These are phyloP conservation scores for Rhizopogon vinicolor DNA, from an alignment of 768 basidiomycete genomes.

Conservation along the genomic window DNA sequence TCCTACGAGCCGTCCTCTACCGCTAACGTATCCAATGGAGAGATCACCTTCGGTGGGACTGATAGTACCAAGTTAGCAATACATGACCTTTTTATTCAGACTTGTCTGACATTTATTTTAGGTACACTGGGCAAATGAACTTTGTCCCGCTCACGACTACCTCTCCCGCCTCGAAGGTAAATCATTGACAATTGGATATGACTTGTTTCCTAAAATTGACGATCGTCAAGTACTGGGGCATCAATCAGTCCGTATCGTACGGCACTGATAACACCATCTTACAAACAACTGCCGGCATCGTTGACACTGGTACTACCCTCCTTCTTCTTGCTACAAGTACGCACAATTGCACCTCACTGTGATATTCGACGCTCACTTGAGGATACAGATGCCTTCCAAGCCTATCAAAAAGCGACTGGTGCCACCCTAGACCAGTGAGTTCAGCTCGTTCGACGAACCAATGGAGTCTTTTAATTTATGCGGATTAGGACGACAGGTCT, in stretches of 20 bases:
- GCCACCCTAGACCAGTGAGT: slow-evolving; percentile 45
- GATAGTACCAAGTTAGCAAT: slow-evolving; percentile 36
- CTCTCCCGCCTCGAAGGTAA: slow-evolving; percentile 30
- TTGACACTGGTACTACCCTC: slow-evolving; percentile 46
- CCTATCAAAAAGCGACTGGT: slow-evolving; percentile 50
- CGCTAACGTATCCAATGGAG: slow-evolving; percentile 36
- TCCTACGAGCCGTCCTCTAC: slow-evolving; percentile 41
- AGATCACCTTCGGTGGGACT: slow-evolving; percentile 46
- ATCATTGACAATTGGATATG: neutral
- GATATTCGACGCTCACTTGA: neutral
- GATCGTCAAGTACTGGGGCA: slow-evolving; percentile 34
- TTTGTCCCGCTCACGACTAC: slow-evolving; percentile 36
- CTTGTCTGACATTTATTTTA: neutral
- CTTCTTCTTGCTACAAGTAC: slow-evolving; percentile 40
- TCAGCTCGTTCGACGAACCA: neutral
- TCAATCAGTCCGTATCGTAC: slow-evolving; percentile 30
- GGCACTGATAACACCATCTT: slow-evolving; percentile 26
- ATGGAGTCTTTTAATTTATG: neutral
- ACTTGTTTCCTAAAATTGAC: neutral
- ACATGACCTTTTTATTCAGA: neutral
- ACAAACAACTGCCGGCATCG: slow-evolving; percentile 33
- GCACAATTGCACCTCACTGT: neutral
- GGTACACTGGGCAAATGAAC: slow-evolving; percentile 25
- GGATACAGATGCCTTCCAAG: slow-evolving; percentile 46
- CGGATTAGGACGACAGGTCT: slow-evolving; percentile 12